Evolutionary conservation across 2,329 filamentous ascomycete species (phyloP).

Genomic region (Herpotrichia juniperi): DNA sequence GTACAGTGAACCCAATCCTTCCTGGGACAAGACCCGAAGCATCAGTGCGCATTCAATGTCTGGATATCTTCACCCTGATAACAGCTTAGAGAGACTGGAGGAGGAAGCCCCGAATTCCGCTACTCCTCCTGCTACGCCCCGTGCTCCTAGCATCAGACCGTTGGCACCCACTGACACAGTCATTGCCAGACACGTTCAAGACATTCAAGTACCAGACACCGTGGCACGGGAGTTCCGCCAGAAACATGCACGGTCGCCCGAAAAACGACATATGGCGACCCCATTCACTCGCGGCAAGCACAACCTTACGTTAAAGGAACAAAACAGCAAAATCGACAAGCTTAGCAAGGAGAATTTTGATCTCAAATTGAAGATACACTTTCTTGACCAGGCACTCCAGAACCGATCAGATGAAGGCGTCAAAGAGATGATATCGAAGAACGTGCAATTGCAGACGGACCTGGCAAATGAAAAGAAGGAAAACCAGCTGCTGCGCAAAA

Average conservation of each 20-base stretch:
- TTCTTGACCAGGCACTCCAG: conserved; percentile 89
- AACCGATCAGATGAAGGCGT: conserved; percentile 94
- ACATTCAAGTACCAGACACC: conserved; percentile 89
- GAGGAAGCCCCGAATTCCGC: conserved; percentile 61
- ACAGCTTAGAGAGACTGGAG: conserved; percentile 61
- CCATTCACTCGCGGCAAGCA: conserved; percentile 47
- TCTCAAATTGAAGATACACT: conserved; percentile 96
- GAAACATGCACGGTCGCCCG: conserved; percentile 69
- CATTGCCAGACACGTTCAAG: conserved; percentile 84
- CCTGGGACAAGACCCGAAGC: conserved; percentile 50
- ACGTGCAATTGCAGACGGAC: conserved; percentile 91
- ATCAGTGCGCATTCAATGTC: conserved; percentile 45
- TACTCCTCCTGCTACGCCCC: conserved; percentile 71
- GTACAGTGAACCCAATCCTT: conserved; percentile 53
- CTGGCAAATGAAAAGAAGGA: conserved; percentile 89
- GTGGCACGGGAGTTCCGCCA: conserved; percentile 85
- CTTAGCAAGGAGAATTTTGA: conserved; percentile 98
- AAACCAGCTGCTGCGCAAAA: conserved; percentile 79
- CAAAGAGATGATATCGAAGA: conserved; percentile 97
- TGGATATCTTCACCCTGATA: conserved; percentile 46
- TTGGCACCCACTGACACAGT: conserved; percentile 83
- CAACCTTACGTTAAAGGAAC: conserved; percentile 86
- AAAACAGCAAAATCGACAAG: conserved; percentile 95
- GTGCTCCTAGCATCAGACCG: conserved; percentile 56
- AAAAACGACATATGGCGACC: conserved; percentile 56